phyloP scores from a whole-genome alignment of 768 basidiomycete species.

The Gyrodon lividus region DNA sequence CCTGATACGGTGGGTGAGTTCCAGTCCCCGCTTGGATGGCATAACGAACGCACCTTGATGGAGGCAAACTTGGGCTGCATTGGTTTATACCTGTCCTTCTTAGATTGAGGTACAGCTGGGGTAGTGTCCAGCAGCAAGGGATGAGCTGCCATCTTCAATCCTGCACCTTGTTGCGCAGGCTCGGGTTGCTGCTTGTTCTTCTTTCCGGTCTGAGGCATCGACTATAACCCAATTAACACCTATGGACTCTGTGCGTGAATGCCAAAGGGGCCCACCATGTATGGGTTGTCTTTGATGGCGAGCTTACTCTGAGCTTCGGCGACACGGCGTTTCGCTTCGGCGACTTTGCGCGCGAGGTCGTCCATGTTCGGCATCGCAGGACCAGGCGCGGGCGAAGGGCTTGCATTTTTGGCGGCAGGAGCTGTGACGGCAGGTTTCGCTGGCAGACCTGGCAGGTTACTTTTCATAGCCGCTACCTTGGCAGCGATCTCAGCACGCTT shows the following conservation, averaged over 20 bases:
- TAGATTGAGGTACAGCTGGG: constrained; percentile 58
- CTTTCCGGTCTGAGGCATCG: constrained; percentile 53
- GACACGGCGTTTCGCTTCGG: constrained; percentile 84
- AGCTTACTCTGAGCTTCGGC: constrained; percentile 78
- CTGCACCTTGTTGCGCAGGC: constrained; percentile 73
- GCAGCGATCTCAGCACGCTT: constrained; percentile 84
- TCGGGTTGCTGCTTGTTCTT: constrained; percentile 54
- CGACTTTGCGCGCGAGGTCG: constrained; percentile 69
- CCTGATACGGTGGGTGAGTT: constrained; percentile 35
- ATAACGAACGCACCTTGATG: constrained; percentile 64
- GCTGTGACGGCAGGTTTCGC: constrained; percentile 28
- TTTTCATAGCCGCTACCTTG: constrained; percentile 77
- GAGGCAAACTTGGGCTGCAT: constrained; percentile 99
- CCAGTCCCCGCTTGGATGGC: neutral
- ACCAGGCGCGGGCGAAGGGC: constrained; percentile 42
- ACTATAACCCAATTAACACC: constrained; percentile 31
- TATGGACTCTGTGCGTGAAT: neutral
- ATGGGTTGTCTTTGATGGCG: constrained; percentile 79
- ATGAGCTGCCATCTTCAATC: constrained; percentile 89
- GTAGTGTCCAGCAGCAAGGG: constrained; percentile 73
- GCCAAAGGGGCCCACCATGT: constrained; percentile 59
- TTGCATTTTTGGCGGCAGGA: constrained; percentile 19
- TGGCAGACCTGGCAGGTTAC: constrained; percentile 31
- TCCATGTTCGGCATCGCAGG: constrained; percentile 47
- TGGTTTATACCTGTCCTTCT: constrained; percentile 93